Conservation (phyloP, 805 yeast genomes). For the Metschnikowia peoriensis region DNA sequence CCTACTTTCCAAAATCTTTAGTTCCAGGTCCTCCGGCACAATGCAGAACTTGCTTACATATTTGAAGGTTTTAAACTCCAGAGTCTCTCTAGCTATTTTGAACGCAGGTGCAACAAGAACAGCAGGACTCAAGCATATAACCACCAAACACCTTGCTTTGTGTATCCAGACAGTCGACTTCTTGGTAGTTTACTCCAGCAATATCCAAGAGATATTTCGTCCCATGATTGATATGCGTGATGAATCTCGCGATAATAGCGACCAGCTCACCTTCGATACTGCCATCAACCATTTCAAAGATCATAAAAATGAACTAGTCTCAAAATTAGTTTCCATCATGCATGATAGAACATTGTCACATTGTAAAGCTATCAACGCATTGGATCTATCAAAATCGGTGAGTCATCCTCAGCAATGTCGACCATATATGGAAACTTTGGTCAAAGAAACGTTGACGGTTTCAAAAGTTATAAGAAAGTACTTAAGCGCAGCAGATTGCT, state of each 20-base stretch:
- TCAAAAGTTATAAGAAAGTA: slow-evolving; percentile 58
- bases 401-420: slow-evolving; percentile 50
- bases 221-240: not conserved
- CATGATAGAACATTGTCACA: slow-evolving; percentile 57
- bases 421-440: slow-evolving; percentile 61
- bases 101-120: slow-evolving; percentile 76
- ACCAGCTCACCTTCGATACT: slow-evolving; percentile 28
- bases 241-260: slow-evolving; percentile 13
- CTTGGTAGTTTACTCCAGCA: slow-evolving; percentile 34
- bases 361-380: slow-evolving; percentile 43
- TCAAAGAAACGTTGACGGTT: slow-evolving; percentile 65
- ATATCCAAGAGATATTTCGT: slow-evolving; percentile 24
- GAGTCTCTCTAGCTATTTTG: slow-evolving; percentile 57
- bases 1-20: slow-evolving; percentile 56
- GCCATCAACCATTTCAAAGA: slow-evolving; percentile 46
- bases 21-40: slow-evolving; percentile 38
- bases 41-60: slow-evolving; percentile 47
- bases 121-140: slow-evolving; percentile 70
- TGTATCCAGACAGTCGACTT: slow-evolving; percentile 63
- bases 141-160: slow-evolving; percentile 67
- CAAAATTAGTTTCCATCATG: slow-evolving; percentile 70
- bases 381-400: slow-evolving; percentile 51
- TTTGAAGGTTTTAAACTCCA: slow-evolving; percentile 48
- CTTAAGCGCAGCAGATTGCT: slow-evolving; percentile 49
- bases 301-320: slow-evolving; percentile 61